Evolutionary conservation across 176 grass and related monocot species (phyloP).

Genomic region (Oropetium thomaeum): DNA sequence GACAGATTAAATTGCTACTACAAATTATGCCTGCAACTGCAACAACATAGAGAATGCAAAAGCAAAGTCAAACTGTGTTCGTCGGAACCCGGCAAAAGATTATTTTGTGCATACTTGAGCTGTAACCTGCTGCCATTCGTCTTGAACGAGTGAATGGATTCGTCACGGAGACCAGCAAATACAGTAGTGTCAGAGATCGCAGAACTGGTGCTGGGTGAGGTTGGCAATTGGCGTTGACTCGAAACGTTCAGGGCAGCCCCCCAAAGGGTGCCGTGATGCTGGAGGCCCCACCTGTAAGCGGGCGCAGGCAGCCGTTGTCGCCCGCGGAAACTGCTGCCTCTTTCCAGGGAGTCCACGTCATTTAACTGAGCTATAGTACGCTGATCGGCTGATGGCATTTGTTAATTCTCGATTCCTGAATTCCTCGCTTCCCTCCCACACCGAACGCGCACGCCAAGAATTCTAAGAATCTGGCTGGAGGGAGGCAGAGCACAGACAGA

Average conservation of each 20-base stretch:
- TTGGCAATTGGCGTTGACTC: not conserved
- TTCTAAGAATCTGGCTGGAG: not conserved
- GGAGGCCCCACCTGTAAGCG: not conserved
- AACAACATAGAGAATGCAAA: not conserved
- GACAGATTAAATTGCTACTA: too few relatives aligned
- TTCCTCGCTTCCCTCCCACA: constrained; percentile 23
- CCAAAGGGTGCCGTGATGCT: accelerated
- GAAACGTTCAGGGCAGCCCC: not conserved
- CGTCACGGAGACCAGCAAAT: not conserved
- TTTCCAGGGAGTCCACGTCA: not conserved
- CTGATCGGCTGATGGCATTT: not conserved
- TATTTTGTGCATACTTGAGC: too few relatives aligned
- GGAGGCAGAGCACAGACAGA: too few relatives aligned
- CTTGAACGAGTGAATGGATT: not conserved
- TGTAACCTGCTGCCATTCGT: not conserved
- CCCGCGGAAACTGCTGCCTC: not conserved
- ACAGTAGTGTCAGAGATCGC: too few relatives aligned
- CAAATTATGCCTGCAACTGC: not conserved
- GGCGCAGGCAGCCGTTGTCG: not conserved
- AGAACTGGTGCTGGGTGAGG: not conserved
- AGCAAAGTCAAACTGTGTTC: not conserved
- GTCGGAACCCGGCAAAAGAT: not conserved
- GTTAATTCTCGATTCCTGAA: not conserved
- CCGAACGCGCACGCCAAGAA: constrained; percentile 21
- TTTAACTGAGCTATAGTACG: not conserved